Percentiles rank a stretch among this genome's conserved stretches.
Evolutionary conservation across 169 alveolate species (phyloP).

Genomic region (Plasmodium adleri): DNA sequence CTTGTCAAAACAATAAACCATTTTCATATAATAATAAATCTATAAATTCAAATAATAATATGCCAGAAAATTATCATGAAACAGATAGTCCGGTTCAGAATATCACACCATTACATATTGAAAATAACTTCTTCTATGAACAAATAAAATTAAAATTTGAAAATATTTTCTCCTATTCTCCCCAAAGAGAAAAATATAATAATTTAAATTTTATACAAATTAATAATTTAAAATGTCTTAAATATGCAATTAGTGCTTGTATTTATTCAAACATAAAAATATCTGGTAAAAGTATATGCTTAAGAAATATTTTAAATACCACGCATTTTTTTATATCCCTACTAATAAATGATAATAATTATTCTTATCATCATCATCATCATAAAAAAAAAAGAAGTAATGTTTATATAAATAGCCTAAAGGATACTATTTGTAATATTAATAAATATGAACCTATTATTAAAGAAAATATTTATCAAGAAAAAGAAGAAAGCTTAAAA

Average conservation of each 20-base stretch:
- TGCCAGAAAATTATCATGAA: no score
- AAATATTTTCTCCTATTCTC: conserved; percentile 18
- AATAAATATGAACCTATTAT: conserved; percentile 45
- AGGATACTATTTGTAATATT: not conserved
- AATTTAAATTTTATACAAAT: not conserved
- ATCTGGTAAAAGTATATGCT: conserved; percentile 13
- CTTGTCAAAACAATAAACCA: not conserved
- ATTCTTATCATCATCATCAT: not conserved
- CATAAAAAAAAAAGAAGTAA: not conserved
- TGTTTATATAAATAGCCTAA: conserved; percentile 4
- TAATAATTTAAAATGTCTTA: conserved; percentile 26
- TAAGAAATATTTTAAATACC: conserved; percentile 56
- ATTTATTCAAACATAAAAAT: conserved; percentile 53
- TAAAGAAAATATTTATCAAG: conserved; percentile 51
- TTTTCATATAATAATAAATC: no score
- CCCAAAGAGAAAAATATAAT: conserved; percentile 1
- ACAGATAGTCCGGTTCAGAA: not conserved
- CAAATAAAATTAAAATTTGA: conserved; percentile 52
- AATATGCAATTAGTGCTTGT: conserved; percentile 68
- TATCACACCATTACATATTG: not conserved
- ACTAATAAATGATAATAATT: conserved; percentile 7
- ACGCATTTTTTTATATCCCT: conserved; percentile 35
- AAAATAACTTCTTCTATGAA: not conserved
- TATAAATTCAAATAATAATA: no score
- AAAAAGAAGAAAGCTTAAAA: conserved; percentile 52